Conservation (phyloP, 2,329 filamentous ascomycete species). For the Talaromyces sp. region DNA sequence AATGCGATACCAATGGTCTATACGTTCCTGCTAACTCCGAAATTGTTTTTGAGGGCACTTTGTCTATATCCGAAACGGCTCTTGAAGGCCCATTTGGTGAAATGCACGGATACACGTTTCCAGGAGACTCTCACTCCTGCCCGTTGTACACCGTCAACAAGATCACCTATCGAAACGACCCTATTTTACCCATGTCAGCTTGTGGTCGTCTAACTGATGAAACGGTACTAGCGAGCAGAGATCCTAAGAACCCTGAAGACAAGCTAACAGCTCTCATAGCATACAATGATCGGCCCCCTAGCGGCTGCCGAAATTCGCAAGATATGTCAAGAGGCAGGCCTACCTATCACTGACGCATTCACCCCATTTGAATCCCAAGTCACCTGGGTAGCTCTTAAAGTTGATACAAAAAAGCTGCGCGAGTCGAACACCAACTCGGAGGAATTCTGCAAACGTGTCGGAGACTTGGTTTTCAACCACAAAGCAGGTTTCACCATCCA, state of each 20-base stretch:
- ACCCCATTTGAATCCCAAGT: constrained; percentile 43
- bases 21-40: constrained; percentile 46
- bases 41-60: constrained; percentile 47
- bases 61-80: constrained; percentile 39
- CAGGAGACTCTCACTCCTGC: constrained; percentile 31
- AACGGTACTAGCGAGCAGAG: constrained; percentile 23
- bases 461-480: constrained; percentile 35
- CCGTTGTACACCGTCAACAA: constrained; percentile 40
- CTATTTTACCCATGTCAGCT: constrained; percentile 44
- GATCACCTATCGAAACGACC: constrained; percentile 44
- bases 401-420: constrained; percentile 53
- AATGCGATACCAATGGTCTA: constrained; percentile 48
- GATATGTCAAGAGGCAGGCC: constrained; percentile 27
- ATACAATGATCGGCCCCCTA: constrained; percentile 38
- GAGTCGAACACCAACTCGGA: constrained; percentile 46
- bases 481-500: constrained; percentile 42
- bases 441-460: constrained; percentile 37
- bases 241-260: neutral
- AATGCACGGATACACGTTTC: constrained; percentile 41
- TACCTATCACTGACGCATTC: constrained; percentile 43
- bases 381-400: constrained; percentile 48
- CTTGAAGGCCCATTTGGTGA: constrained; percentile 49
- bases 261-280: constrained; percentile 10
- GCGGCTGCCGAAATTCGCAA: constrained; percentile 39
- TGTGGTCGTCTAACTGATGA: constrained; percentile 42